Evolutionary conservation across 768 basidiomycete species (phyloP).

Genomic region (Rubroboletus pulcherrimus): DNA sequence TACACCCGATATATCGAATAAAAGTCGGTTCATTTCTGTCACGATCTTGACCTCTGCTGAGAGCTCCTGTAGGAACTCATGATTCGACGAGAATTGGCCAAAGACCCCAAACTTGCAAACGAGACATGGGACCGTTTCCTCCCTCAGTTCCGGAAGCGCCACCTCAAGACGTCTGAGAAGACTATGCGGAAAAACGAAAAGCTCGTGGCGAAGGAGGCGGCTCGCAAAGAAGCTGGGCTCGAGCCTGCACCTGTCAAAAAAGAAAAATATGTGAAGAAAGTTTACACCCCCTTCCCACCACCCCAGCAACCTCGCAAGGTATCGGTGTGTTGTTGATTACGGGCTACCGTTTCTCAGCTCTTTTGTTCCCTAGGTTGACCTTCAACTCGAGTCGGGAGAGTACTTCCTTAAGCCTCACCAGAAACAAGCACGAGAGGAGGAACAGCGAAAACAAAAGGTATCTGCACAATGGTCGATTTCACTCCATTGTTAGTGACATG

Average conservation of each 20-base stretch:
- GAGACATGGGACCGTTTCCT: conserved; percentile 98
- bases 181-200: conserved; percentile 85
- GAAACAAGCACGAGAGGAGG: conserved; percentile 72
- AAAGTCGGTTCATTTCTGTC: conserved; percentile 51
- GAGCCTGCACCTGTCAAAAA: conserved; percentile 37
- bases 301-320: conserved; percentile 92
- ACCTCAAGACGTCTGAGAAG: conserved; percentile 92
- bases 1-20: conserved; percentile 98
- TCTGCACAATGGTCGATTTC: background rate
- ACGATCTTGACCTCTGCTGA: background rate
- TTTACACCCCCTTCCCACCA: conserved; percentile 99
- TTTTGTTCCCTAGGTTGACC: conserved; percentile 58
- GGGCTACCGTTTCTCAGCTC: conserved; percentile 4
- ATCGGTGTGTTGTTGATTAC: conserved; percentile 5
- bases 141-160: conserved; percentile 90
- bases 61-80: conserved; percentile 74
- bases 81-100: conserved; percentile 96
- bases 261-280: conserved; percentile 72
- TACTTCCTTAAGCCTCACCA: conserved; percentile 95
- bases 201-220: conserved; percentile 55
- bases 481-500: background rate
- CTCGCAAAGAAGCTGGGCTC: conserved; percentile 64
- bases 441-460: conserved; percentile 67
- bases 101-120: conserved; percentile 91
- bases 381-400: conserved; percentile 94